Evolutionary conservation across 2,329 filamentous ascomycete genomes (phyloP).

Genomic region (Orbilia ellipsospora): DNA sequence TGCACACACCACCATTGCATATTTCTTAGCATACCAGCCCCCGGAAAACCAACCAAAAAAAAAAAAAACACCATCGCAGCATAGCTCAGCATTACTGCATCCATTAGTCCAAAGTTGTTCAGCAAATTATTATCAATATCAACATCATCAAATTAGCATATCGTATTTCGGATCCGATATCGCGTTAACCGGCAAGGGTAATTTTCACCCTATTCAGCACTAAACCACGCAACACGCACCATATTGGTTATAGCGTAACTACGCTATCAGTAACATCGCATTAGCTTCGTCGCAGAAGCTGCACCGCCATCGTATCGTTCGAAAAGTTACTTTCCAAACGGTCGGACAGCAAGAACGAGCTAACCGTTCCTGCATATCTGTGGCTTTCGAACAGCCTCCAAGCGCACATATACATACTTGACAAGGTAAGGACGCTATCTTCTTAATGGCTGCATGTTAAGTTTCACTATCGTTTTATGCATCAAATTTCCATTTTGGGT

Average conservation of each 20-base stretch:
- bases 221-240: conserved; percentile 14
- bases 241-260: no score
- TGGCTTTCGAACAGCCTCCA: conserved; percentile 41
- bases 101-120: conserved; percentile 29
- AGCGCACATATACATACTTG: conserved; percentile 10
- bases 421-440: conserved; percentile 50
- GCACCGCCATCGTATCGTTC: conserved; percentile 49
- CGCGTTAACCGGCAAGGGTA: conserved; percentile 10
- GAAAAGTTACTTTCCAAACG: conserved; percentile 14
- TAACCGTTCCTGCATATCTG: conserved; percentile 40
- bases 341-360: conserved; percentile 18
- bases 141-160: no score
- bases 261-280: neutral
- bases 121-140: neutral
- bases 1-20: neutral
- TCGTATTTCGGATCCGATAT: no score
- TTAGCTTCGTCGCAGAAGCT: conserved; percentile 34
- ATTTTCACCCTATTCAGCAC: conserved; percentile 28
- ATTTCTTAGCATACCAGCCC: conserved; percentile 5
- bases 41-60: conserved; percentile 1
- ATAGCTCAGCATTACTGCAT: conserved; percentile 16
- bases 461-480: conserved; percentile 52
- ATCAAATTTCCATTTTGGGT: conserved; percentile 31
- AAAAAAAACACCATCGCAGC: neutral
- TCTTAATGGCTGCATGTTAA: conserved; percentile 35